phyloP scores from a whole-genome alignment of 805 yeast species.

The Metschnikowia santaceciliae region DNA sequence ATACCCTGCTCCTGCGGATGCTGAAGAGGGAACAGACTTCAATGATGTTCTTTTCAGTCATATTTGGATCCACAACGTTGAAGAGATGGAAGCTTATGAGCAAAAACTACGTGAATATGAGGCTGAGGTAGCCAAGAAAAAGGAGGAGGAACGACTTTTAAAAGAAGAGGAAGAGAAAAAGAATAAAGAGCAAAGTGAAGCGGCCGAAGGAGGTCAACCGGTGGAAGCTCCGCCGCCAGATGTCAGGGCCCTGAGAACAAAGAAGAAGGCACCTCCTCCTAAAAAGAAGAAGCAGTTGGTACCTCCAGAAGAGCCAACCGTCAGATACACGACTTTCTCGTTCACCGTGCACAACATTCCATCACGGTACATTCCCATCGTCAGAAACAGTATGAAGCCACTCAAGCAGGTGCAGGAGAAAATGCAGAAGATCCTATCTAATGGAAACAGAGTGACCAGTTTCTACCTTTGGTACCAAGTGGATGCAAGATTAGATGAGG shows the following conservation, averaged over 20 bases:
- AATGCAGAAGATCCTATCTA: conserved; percentile 58
- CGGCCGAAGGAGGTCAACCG: conserved; percentile 13
- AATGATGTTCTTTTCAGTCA: conserved; percentile 46
- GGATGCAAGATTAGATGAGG: conserved; percentile 69
- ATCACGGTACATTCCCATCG: conserved; percentile 55
- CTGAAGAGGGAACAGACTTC: conserved; percentile 19
- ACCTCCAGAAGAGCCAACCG: conserved; percentile 41
- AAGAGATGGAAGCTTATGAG: conserved; percentile 46
- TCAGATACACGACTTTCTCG: conserved; percentile 58
- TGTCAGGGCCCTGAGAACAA: conserved; percentile 11
- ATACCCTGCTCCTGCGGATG: conserved; percentile 23
- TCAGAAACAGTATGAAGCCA: conserved; percentile 61
- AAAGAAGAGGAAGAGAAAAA: conserved; percentile 21
- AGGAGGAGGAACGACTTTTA: conserved; percentile 20
- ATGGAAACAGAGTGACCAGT: conserved; percentile 58
- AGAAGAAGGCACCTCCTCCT: conserved; percentile 13
- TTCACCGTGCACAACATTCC: conserved; percentile 66
- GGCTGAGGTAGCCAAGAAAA: conserved; percentile 24
- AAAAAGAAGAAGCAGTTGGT: conserved; percentile 16
- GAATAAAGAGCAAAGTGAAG: conserved; percentile 4
- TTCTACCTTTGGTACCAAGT: conserved; percentile 80
- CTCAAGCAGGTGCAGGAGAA: conserved; percentile 49
- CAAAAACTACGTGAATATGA: conserved; percentile 28
- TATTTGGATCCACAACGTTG: conserved; percentile 47
- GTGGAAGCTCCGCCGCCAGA: conserved; percentile 6